phyloP scores from a whole-genome alignment of 176 grass and related monocot genomes.

The Oryza glumipatula region DNA sequence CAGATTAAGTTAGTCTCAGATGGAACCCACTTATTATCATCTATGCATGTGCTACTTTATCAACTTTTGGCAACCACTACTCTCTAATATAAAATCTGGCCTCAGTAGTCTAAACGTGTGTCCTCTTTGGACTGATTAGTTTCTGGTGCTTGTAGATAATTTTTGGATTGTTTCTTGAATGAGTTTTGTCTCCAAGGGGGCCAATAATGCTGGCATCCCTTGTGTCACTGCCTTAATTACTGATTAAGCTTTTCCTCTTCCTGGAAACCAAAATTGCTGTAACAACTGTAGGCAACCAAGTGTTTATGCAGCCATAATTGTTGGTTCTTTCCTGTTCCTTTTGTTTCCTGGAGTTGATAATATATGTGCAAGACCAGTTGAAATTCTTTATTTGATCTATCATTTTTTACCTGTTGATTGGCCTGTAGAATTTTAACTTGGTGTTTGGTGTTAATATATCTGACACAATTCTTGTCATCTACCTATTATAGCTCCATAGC shows the following conservation, averaged over 20 bases:
- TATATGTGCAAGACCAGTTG: background rate
- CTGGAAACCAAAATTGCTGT: background rate
- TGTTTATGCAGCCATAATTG: background rate
- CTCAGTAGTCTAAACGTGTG: background rate
- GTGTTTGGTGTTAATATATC: background rate
- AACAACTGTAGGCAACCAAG: background rate
- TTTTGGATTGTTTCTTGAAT: background rate
- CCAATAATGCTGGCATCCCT: background rate
- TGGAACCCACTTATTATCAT: background rate
- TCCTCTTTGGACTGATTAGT: too few relatives aligned
- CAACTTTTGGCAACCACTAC: background rate
- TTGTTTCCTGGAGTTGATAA: background rate
- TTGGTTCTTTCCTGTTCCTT: background rate
- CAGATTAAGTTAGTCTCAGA: background rate
- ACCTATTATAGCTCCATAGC: background rate
- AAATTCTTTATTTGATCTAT: background rate
- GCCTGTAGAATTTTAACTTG: background rate
- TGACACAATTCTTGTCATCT: background rate
- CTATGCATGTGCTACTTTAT: constrained; percentile 14
- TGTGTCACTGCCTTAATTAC: background rate
- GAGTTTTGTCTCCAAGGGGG: background rate
- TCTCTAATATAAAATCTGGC: background rate
- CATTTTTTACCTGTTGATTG: background rate
- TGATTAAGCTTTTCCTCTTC: background rate
- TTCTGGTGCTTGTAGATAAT: background rate